Base-by-base conservation (phyloP, 2,329 filamentous ascomycete genomes). In the Trichothecium sympodiale region DNA sequence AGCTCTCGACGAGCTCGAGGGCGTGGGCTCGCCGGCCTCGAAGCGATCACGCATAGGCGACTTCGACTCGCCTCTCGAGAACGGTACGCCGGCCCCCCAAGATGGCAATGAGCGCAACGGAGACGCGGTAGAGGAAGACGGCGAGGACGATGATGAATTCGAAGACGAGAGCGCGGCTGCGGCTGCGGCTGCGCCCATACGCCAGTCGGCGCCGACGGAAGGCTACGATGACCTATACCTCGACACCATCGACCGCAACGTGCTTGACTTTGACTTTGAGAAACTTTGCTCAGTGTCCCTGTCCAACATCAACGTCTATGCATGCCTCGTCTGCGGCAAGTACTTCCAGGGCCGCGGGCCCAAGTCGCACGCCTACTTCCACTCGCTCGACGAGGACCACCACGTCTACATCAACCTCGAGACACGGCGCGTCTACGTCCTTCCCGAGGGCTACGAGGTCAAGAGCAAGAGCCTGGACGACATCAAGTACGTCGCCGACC, bases 401-500 rank as follows among this genome's bases (percentile, higher is more conserved):
- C 91, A 98, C 67, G 89, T 96, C 39, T 98, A 86, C 60, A 89
- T 98, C 69, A 96, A 96, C 61, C 91, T 98, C 77, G 80, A 87
- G 55, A 87, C 83, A 4, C 86, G 93, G 56, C 84, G 80, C 55
- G 85, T 94, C 28, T 94, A 86, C 55, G 86, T 94, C 29, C 69
- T 98, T 35, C 91, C 91, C 1, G 91, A 98, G 57, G 89, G 89
- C 35, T 98, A 98, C 59, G 91, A 98, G 60, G 91, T 98, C 40
- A 82, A 80, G 58, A 94, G 84, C 61, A 88, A 88, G 59, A 89
- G 86, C 34, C 74, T 98, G 46, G 91, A 96, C 45, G 91, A 98
- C 58, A 95, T 98, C 64, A 96, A 95, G 59, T 94, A 91, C 56
- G 89, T 96, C 35, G 88, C 91, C 6, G 88, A 98, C 60, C 91